phyloP scores from a whole-genome alignment of 768 basidiomycete species.

The Boletus speciosus region DNA sequence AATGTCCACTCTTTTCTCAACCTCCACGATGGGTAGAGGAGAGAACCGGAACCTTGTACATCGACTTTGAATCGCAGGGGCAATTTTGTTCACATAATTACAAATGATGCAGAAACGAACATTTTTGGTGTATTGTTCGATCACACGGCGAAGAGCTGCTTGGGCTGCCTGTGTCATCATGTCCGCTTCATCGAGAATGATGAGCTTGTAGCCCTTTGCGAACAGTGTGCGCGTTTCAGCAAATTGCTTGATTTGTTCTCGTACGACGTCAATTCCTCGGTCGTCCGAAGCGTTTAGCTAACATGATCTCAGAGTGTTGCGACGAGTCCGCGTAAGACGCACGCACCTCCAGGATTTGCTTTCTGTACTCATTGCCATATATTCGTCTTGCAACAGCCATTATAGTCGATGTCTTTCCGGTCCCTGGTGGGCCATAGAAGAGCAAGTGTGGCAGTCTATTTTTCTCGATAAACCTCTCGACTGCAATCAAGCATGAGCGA shows the following conservation, averaged over 20 bases:
- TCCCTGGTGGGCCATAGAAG: conserved; percentile 98
- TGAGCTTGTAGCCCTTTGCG: conserved; percentile 94
- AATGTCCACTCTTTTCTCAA: conserved; percentile 73
- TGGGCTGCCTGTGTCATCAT: conserved; percentile 99
- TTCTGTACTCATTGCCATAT: conserved; percentile 81
- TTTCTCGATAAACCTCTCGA: conserved; percentile 95
- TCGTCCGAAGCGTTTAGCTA: conserved; percentile 98
- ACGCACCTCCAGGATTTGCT: conserved; percentile 89
- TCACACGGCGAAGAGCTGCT: conserved; percentile 92
- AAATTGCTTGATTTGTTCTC: conserved; percentile 98
- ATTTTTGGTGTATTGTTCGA: conserved; percentile 98
- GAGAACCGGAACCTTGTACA: conserved; percentile 98
- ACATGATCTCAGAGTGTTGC: conserved; percentile 1
- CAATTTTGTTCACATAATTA: conserved; percentile 99
- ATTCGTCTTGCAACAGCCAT: conserved; percentile 92
- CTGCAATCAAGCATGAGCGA: conserved; percentile 39
- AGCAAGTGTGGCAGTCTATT: conserved; percentile 91
- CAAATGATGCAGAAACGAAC: conserved; percentile 99
- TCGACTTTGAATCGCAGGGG: conserved; percentile 96
- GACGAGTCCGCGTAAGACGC: neutral
- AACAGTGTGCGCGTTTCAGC: conserved; percentile 91
- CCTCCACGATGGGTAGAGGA: conserved; percentile 80
- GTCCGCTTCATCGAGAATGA: conserved; percentile 99
- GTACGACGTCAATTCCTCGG: conserved; percentile 96
- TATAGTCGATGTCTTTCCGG: conserved; percentile 97